phyloP scores from a whole-genome alignment of 2,329 filamentous ascomycete species.

The Cladosporium velox region DNA sequence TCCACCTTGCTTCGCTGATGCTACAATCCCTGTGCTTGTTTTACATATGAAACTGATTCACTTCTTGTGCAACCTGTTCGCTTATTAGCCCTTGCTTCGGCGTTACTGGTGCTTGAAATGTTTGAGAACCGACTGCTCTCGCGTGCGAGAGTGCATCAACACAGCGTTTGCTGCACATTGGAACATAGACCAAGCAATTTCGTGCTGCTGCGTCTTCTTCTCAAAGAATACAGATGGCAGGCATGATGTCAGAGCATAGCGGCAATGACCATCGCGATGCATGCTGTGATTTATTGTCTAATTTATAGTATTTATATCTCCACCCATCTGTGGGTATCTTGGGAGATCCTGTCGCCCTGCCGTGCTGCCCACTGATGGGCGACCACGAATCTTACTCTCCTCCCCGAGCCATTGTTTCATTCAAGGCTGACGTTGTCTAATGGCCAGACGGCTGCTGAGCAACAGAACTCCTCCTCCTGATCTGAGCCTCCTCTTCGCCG shows the following conservation, averaged over 20 bases:
- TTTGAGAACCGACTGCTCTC: not conserved
- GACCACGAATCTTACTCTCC: not conserved
- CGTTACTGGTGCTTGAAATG: not conserved
- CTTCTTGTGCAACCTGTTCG: not conserved
- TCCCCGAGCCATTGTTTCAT: no score
- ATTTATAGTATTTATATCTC: not conserved
- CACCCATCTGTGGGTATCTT: not conserved
- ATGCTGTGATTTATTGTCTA: not conserved
- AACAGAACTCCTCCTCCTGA: slow-evolving; percentile 18
- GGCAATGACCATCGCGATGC: not conserved
- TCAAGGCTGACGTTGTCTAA: not conserved
- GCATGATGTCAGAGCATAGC: not conserved
- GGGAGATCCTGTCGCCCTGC: not conserved
- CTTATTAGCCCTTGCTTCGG: not conserved
- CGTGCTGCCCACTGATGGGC: not conserved
- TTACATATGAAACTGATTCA: not conserved
- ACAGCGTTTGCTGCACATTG: not conserved
- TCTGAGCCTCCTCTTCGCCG: slow-evolving; percentile 16
- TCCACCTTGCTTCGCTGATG: not conserved
- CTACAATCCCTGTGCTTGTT: not conserved
- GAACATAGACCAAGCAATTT: not conserved
- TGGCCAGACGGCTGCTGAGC: slow-evolving; percentile 3
- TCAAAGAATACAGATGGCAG: not conserved
- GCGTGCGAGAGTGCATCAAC: not conserved
- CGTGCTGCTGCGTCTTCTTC: not conserved